These are phyloP conservation scores for Aspergillus homomorphus DNA, from an alignment of 495 filamentous ascomycete genomes.

Conservation along the genomic window DNA sequence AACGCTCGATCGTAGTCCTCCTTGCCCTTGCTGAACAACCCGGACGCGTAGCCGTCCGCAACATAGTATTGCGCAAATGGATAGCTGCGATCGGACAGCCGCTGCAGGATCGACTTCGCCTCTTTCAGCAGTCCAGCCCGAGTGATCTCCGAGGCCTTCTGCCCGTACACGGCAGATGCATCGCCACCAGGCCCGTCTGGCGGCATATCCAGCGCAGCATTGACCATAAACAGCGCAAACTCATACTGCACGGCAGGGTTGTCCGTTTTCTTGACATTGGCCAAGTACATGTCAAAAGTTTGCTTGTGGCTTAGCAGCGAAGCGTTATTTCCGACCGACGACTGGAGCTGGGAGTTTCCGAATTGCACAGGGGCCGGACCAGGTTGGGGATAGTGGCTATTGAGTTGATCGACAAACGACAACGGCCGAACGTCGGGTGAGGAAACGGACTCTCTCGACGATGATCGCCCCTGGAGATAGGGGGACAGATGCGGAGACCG, in stretches of 20 bases:
- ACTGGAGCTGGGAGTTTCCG: constrained; percentile 69
- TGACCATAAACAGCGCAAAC: constrained; percentile 90
- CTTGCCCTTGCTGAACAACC: constrained; percentile 88
- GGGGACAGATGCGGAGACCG: constrained; percentile 51
- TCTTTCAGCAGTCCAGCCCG: constrained; percentile 75
- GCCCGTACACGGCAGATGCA: constrained; percentile 29
- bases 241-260: constrained; percentile 87
- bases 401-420: constrained; percentile 84
- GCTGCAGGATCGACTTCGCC: constrained; percentile 82
- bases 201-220: constrained; percentile 68
- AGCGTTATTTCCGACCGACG: constrained; percentile 80
- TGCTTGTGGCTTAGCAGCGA: constrained; percentile 84
- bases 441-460: constrained; percentile 56
- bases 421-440: constrained; percentile 75
- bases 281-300: constrained; percentile 95
- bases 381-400: constrained; percentile 84
- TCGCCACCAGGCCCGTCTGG: constrained; percentile 39
- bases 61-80: constrained; percentile 98
- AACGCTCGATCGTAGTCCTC: constrained; percentile 89
- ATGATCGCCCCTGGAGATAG: constrained; percentile 50
- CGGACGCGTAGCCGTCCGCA: constrained; percentile 89
- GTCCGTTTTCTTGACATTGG: constrained; percentile 94
- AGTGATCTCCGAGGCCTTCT: constrained; percentile 41
- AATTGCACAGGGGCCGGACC: constrained; percentile 67
- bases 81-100: constrained; percentile 79